A percentile compares a stretch with the other conserved stretches of the same genome.
phyloP scores from a whole-genome alignment of 2,329 filamentous ascomycete species.

The Arthrobotrys iridis region DNA sequence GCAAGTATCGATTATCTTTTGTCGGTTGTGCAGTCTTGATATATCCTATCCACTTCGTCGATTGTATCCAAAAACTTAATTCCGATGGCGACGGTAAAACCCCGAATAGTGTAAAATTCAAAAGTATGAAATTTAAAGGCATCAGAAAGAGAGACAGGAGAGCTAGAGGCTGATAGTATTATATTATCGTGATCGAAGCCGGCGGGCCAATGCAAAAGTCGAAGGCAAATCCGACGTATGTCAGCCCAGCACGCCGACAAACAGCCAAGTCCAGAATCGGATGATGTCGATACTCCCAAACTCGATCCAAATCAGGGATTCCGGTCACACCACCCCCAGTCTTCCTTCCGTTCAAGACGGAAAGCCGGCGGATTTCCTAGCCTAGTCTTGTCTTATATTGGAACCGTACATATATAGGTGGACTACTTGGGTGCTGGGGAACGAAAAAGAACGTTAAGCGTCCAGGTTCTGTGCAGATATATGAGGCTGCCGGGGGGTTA shows the following conservation, averaged over 20 bases:
- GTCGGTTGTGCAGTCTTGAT: not conserved
- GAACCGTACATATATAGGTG: no score
- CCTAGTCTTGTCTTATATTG: not conserved
- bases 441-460: no score
- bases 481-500: not conserved
- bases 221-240: slow-evolving; percentile 9
- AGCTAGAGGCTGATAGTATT: slow-evolving; percentile 1
- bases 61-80: no score
- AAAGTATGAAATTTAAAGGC: not conserved
- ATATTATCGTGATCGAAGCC: slow-evolving; percentile 10
- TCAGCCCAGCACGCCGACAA: slow-evolving; percentile 13
- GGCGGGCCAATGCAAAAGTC: no score
- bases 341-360: no score
- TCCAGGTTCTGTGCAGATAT: not conserved
- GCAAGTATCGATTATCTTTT: not conserved
- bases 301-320: slow-evolving; percentile 41
- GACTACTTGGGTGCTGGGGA: no score
- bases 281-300: slow-evolving; percentile 29
- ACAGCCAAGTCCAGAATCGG: slow-evolving; percentile 14
- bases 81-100: no score
- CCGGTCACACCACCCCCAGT: slow-evolving; percentile 46
- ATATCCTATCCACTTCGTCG: no score
- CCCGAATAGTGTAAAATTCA: no score
- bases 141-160: not conserved
- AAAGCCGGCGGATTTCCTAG: not conserved